A percentile compares a stretch with the other conserved stretches of the same genome.
These are phyloP conservation scores for Penicillium sp. DNA, from an alignment of 2,329 filamentous ascomycete genomes.

Conservation along the genomic window DNA sequence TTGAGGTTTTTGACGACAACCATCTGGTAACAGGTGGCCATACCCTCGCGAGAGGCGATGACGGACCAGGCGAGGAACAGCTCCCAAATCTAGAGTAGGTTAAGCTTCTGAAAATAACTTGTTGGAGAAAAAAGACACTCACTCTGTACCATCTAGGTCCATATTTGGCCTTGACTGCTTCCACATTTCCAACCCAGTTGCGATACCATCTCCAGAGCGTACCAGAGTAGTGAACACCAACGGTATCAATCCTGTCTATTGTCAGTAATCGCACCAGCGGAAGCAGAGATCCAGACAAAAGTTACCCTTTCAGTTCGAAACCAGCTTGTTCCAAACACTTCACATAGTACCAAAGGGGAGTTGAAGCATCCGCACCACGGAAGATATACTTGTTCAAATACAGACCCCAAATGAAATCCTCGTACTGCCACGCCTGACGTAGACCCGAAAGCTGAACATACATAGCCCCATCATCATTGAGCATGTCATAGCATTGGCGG, in stretches of 20 bases:
- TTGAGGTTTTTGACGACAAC: conserved; percentile 79
- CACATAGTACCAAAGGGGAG: conserved; percentile 76
- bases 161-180: conserved; percentile 84
- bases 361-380: conserved; percentile 86
- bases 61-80: conserved; percentile 77
- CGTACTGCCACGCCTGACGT: conserved; percentile 85
- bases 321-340: conserved; percentile 75
- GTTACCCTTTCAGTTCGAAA: conserved; percentile 31
- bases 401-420: conserved; percentile 87
- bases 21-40: conserved; percentile 76
- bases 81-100: conserved; percentile 66
- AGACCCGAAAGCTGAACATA: conserved; percentile 87
- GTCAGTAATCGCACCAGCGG: background rate
- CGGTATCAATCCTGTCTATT: conserved; percentile 64
- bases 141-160: conserved; percentile 85
- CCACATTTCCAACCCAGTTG: conserved; percentile 85
- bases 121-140: conserved; percentile 40
- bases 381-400: conserved; percentile 98
- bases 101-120: no score
- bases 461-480: conserved; percentile 85
- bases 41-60: conserved; percentile 73
- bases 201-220: conserved; percentile 93
- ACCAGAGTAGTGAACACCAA: conserved; percentile 87
- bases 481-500: conserved; percentile 80
- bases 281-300: no score